Evolutionary conservation across 352 stramenopile genomes (phyloP).

Genomic region (Blastocystis sp.): DNA sequence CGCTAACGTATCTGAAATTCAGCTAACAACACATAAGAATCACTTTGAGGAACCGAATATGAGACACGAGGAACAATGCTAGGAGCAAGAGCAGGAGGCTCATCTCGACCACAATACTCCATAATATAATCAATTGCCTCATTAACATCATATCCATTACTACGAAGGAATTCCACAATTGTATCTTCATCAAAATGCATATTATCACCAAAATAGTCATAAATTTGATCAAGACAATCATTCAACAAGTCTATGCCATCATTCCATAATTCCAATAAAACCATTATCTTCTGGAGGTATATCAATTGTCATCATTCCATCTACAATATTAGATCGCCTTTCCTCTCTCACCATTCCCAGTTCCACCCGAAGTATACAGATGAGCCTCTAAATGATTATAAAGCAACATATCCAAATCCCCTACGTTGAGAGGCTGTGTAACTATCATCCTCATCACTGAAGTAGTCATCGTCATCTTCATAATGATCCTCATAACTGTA

Average conservation of each 20-base stretch:
- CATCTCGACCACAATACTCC: not conserved
- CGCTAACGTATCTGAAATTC: not conserved
- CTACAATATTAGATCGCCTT: not conserved
- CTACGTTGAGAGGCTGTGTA: slow-evolving; percentile 9
- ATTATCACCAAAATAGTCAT: slow-evolving; percentile 14
- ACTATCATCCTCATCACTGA: slow-evolving; percentile 30
- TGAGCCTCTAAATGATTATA: not conserved
- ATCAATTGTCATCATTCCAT: not conserved
- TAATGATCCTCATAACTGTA: slow-evolving; percentile 57
- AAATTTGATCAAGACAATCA: slow-evolving; percentile 52
- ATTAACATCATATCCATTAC: slow-evolving; percentile 50
- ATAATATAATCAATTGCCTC: slow-evolving; percentile 51
- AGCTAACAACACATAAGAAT: not conserved
- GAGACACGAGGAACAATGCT: not conserved
- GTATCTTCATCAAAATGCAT: slow-evolving; percentile 28
- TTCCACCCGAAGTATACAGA: not conserved
- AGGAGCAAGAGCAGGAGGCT: not conserved
- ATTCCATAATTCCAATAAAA: not conserved
- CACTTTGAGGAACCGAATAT: not conserved
- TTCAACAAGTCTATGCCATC: slow-evolving; percentile 31
- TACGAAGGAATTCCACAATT: slow-evolving; percentile 30
- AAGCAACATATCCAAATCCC: not conserved
- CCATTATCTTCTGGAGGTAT: slow-evolving; percentile 50
- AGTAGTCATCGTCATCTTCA: slow-evolving; percentile 35
- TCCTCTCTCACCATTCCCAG: not conserved